Percentiles rank a stretch among this genome's conserved stretches.
Conservation (phyloP, 257 asterid species). For the Verbena officinalis region DNA sequence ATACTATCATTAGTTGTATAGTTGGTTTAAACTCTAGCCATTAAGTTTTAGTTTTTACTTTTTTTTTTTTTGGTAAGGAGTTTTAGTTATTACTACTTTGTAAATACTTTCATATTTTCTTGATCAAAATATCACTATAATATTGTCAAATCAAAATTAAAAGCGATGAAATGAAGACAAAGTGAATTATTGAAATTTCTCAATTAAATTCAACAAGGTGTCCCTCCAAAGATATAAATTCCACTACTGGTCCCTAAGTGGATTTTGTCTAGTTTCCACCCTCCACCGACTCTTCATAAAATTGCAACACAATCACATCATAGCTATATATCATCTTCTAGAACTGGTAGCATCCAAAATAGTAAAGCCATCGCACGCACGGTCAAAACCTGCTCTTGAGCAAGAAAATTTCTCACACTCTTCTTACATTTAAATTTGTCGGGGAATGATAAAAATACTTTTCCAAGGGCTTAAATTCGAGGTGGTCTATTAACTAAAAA, state of each 20-base stretch:
- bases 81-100: too few species aligned
- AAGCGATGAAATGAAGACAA: not conserved
- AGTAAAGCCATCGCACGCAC: not conserved
- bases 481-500: too few species aligned
- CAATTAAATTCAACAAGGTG: not conserved
- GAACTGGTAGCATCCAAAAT: not conserved
- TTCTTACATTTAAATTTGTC: not conserved
- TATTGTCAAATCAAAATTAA: not conserved
- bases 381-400: conserved; percentile 1
- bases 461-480: not conserved
- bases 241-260: not conserved
- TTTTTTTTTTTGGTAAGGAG: too few species aligned
- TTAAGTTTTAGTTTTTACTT: too few species aligned
- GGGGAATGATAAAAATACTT: not conserved
- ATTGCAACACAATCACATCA: not conserved
- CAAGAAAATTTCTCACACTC: not conserved
- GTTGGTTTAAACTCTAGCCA: too few species aligned
- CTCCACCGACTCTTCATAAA: not conserved
- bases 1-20: too few species aligned
- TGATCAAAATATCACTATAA: too few species aligned
- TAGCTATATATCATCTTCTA: not conserved
- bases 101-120: too few species aligned
- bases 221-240: not conserved
- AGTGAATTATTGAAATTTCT: not conserved
- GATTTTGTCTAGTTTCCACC: not conserved